Base-by-base conservation (phyloP, 2,329 filamentous ascomycete genomes). In the Pseudogymnoascus destructans region DNA sequence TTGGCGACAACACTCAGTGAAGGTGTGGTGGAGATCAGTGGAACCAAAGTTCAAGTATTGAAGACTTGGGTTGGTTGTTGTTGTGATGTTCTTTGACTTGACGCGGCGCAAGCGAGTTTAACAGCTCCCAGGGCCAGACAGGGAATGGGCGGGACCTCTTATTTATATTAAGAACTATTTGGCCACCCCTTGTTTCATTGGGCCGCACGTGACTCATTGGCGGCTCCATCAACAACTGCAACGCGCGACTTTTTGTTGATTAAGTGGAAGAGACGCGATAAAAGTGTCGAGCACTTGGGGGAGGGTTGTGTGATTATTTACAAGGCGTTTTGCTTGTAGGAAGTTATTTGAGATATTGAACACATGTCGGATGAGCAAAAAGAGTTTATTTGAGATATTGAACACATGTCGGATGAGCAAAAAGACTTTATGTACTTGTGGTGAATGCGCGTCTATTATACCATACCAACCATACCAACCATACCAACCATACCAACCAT, bases 111-210 rank as follows among this genome's bases (percentile, higher is more conserved):
- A 49, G 40, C 40, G 40, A 49, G 40, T 25, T 49, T 25, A 49
- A 25, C 21, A 27, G 21, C 21, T 49, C 15, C 21, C 13, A 49
- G 15, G 40, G 13, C 40, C 40, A 49, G 40, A 49, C 40, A 49
- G 40, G 40, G 40, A 49, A 49, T 49, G 40, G 40, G 40, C 40
- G 40, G 40, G 40, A 49, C 40, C 40, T 49, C 40, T 49, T 49
- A 49, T 49, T 49, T 49, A 49, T 49, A 49, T 49, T 49, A 49
- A 49, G 40, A 49, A 27, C 40, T 49, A 49, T 49, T 49, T 49
- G 40, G 40, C 40, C 40, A 49, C 40, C 40, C 40, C 40, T 49
- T 49, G 40, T 49, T 49, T 49, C 40, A 49, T 49, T 49, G 21
- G 40, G 21, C 7, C 21, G 40, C 40, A 49, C 40, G 40, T 49